Evolutionary conservation across 495 filamentous ascomycete genomes (phyloP), one percentile per base, ranked within the genome.

Genomic region (Neurospora sp.): DNA sequence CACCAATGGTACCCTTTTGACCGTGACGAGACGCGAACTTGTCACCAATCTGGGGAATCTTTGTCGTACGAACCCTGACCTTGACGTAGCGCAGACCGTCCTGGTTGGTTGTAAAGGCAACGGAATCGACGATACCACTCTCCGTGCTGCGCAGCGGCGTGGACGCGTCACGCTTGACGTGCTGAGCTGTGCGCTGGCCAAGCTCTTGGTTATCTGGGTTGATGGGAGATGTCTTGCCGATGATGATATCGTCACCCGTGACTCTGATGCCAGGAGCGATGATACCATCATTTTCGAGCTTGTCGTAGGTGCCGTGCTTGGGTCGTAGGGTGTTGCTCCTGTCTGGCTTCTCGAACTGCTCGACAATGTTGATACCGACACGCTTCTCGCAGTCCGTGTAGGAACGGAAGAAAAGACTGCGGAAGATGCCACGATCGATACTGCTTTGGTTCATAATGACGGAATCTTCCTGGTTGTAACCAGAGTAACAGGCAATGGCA

Each of bases 381-480:
- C 91, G 90, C 85, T 98, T 98, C 83, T 99, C 96, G 72, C 92
- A 92, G 77, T 98, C 96, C 39, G 92, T 94, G 80, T 99, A 98
- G 27, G 94, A 92, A 72, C 96, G 91, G 86, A 97, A 98, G 86
- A 98, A 99, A 20, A 99, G 85, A 89, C 93, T 96, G 79, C 96
- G 90, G 91, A 98, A 98, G 11, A 99, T 85, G 41, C 96, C 96
- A 73, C 96, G 92, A 77, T 99, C 96, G 77, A 98, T 98, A 76
- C 93, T 96, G 83, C 93, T 96, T 82, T 99, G 96, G 82, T 98
- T 99, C 96, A 99, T 98, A 76, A 99, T 96, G 70, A 99, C 96
- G 31, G 96, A 98, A 88, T 99, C 96, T 93, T 99, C 96, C 81
- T 98, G 96, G 80, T 99, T 98, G 87, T 98, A 99, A n/a, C 96